Evolutionary conservation across 495 filamentous ascomycete genomes (phyloP), one percentile per base, ranked within the genome.

Genomic region (Tuber brumale): DNA sequence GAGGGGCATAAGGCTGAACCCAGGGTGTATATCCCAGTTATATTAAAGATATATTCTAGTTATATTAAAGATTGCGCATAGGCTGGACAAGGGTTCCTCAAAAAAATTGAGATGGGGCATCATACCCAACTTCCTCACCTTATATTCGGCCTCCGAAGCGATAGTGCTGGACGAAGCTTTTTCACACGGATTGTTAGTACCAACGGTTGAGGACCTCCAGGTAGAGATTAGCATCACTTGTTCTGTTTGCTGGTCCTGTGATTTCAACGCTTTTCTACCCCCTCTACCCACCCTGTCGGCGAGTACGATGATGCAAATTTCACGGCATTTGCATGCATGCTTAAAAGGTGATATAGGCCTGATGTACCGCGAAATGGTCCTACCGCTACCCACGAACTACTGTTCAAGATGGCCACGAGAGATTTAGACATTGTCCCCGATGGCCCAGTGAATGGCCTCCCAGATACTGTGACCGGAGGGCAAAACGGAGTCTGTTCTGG

Each of bases 1-100:
- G 95, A 99, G 81, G 93, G 97, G 82, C 97, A 98, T 86, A 99
- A 98, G 83, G 97, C 95, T 85, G 97, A 97, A 81, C 92, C 94
- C 27, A 97, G 97, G 76, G 88, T 97, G 42, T 97, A 5, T 43
- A 9, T 91, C 81, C 95, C 89, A 83, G 44, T 12, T 0, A 91
- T 93, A 0, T 86, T 97, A 12, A 85, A 78, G 31, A 71, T 83
- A n/a, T 91, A 0, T 91, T 82, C 95, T 90, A 83, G 44, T 12
- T 0, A 91, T 93, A 0, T 86, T 97, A 12, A 85, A 78, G 31
- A 71, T 83, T 16, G 83, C 84, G 41, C 80, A 84, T 31, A 81
- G 85, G 43, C 84, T 87, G 12, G 83, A 88, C 42, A 12, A 87
- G 88, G 76, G 83, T 4, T 46, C 1, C 44, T 37, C 37, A 37